These are phyloP conservation scores for Hypoxylon rubiginosum DNA, from an alignment of 2,329 filamentous ascomycete genomes.

Conservation along the genomic window DNA sequence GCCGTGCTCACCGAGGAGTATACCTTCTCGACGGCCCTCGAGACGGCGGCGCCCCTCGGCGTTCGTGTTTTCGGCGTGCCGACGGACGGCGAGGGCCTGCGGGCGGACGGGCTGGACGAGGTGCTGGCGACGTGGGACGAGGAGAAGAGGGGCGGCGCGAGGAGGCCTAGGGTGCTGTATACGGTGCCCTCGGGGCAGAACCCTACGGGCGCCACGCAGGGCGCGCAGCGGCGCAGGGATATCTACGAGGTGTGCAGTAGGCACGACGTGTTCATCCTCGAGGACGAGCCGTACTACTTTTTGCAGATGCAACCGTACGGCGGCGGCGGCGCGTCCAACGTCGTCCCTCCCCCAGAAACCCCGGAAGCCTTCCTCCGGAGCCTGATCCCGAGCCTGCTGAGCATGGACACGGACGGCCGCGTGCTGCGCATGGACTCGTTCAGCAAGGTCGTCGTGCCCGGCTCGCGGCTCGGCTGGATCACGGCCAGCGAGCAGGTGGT, in stretches of 20 bases:
- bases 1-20: slow-evolving; percentile 89
- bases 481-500: slow-evolving; percentile 88
- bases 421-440: slow-evolving; percentile 94
- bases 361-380: slow-evolving; percentile 79
- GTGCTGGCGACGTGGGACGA: slow-evolving; percentile 65
- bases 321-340: slow-evolving; percentile 42
- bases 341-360: slow-evolving; percentile 67
- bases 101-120: slow-evolving; percentile 66
- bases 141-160: slow-evolving; percentile 53
- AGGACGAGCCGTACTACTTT: slow-evolving; percentile 97
- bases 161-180: slow-evolving; percentile 69
- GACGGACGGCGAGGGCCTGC: slow-evolving; percentile 67
- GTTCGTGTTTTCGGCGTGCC: slow-evolving; percentile 64
- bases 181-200: slow-evolving; percentile 85
- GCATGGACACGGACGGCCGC: slow-evolving; percentile 86
- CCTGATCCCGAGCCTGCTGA: slow-evolving; percentile 81
- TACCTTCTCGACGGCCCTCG: slow-evolving; percentile 82
- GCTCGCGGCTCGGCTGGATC: slow-evolving; percentile 87
- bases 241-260: slow-evolving; percentile 85
- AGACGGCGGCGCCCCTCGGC: slow-evolving; percentile 68
- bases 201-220: slow-evolving; percentile 88
- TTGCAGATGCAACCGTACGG: slow-evolving; percentile 85
- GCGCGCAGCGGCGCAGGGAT: slow-evolving; percentile 73
- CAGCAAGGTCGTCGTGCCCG: slow-evolving; percentile 90
- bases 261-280: slow-evolving; percentile 88